Evolutionary conservation across 805 yeast species (phyloP).

Genomic region (Candida manassasensis): DNA sequence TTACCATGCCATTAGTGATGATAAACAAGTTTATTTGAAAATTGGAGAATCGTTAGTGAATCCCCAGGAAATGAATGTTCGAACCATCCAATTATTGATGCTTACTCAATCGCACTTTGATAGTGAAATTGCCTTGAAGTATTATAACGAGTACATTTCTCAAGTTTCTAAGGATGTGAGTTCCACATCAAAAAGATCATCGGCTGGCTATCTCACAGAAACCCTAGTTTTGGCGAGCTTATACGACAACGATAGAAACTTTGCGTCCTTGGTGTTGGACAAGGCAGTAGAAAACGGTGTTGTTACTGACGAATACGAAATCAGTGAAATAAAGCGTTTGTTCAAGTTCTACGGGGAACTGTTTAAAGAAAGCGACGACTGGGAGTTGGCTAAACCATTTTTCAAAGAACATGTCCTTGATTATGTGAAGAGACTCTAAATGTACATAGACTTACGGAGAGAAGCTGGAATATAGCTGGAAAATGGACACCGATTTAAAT

Average conservation of each 20-base stretch:
- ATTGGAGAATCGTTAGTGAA: conserved; percentile 37
- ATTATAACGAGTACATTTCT: conserved; percentile 44
- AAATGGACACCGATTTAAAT: background rate
- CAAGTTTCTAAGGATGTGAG: conserved; percentile 28
- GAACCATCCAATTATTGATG: conserved; percentile 37
- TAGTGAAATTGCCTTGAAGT: conserved; percentile 31
- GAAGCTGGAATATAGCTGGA: background rate
- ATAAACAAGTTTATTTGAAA: conserved; percentile 23
- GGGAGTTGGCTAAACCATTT: conserved; percentile 24
- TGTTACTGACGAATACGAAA: conserved; percentile 37
- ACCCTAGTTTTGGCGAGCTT: conserved; percentile 41
- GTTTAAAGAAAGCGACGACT: conserved; percentile 35
- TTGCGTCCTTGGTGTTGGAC: conserved; percentile 48
- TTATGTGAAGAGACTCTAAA: conserved; percentile 9
- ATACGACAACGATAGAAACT: conserved; percentile 46
- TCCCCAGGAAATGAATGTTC: conserved; percentile 21
- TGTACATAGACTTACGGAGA: background rate
- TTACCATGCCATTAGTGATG: conserved; percentile 33
- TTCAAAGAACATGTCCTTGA: conserved; percentile 25
- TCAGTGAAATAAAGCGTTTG: conserved; percentile 35
- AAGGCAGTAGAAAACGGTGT: conserved; percentile 32
- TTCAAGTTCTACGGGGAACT: conserved; percentile 52
- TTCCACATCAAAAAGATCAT: conserved; percentile 29
- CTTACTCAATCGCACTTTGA: conserved; percentile 38
- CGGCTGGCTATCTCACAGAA: conserved; percentile 43